Conservation (phyloP, 768 basidiomycete species). For the Pluteus cervinus region DNA sequence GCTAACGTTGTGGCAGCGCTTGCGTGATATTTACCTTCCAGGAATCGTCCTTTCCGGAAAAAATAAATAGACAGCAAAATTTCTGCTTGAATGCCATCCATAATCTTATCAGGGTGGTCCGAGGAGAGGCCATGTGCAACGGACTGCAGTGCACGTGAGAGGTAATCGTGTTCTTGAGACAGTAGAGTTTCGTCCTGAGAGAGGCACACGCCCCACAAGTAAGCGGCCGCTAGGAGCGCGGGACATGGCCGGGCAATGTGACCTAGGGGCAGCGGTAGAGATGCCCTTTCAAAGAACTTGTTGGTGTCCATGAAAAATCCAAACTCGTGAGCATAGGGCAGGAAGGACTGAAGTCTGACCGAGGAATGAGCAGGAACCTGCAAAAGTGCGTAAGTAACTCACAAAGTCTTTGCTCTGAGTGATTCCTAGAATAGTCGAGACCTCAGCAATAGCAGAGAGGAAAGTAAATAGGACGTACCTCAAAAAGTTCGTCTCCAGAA, state of each 20-base stretch:
- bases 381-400: no score
- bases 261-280: conserved; percentile 23
- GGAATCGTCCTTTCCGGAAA: conserved; percentile 39
- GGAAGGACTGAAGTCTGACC: conserved; percentile 31
- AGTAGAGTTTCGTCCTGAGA: conserved; percentile 21
- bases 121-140: conserved; percentile 31
- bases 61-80: conserved; percentile 53
- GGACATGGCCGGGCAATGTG: conserved; percentile 29
- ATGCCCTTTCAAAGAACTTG: conserved; percentile 36
- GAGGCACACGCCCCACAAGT: conserved; percentile 31
- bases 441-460: no score
- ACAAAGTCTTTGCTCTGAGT: no score
- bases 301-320: conserved; percentile 51
- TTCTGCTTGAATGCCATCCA: conserved; percentile 48
- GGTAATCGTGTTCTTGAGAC: conserved; percentile 25
- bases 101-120: conserved; percentile 32
- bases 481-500: no score
- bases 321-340: conserved; percentile 42
- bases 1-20: conserved; percentile 27
- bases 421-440: no score
- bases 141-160: conserved; percentile 36
- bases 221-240: conserved; percentile 31
- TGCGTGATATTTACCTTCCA: conserved; percentile 41
- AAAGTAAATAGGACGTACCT: no score
- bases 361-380: conserved; percentile 4